Base-by-base conservation (phyloP, 2,329 filamentous ascomycete species). In the Diplocarpon mali region DNA sequence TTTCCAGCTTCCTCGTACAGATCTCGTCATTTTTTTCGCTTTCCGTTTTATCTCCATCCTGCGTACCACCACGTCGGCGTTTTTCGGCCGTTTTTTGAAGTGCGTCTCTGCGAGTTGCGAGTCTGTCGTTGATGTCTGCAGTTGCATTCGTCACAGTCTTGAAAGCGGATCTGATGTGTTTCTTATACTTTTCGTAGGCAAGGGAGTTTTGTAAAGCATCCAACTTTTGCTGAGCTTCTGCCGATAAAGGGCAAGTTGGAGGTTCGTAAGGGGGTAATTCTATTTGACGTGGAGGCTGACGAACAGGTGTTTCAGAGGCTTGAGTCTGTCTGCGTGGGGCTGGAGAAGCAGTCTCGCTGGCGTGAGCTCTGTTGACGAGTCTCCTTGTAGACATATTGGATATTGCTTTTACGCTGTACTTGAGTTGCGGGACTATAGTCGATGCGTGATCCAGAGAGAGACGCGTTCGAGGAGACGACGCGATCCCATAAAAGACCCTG, bases 101-200 rank as follows among this genome's bases (percentile, higher is more conserved):
- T 2, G 41, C 44, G 1, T 53, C 43, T 13, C 60, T 56, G 2
- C 56, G 56, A n/a, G 46, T 48, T 28, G 50, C 53, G 2, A 76
- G 56, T 11, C 67, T 67, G 46, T 80, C 77, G 45, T 80, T 78
- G 31, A 76, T 66, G n/a, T 69, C 67, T 2, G 65, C 70, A 0
- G 71, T 75, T 2, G 66, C 64, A 5, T 67, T 61, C 2, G 66
- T 69, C 5, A 83, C 58, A n/a, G 64, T 62, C 1, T 64, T 57
- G 1, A 65, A 64, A 0, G 73, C 72, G 24, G 66, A 58, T 16
- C 64, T 60, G 17, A 77, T 60, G 35, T 76, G 68, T 1, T 64
- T 64, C 34, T 70, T 69, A 1, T 80, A 62, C 14, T 65, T 64
- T 1, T 58, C 54, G 8, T 72, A 57, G 14, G 66, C 61, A 9